Evolutionary conservation across 176 grass and related monocot species (phyloP), one percentile per base, ranked within the genome.

Genomic region (Tillandsia leiboldiana): DNA sequence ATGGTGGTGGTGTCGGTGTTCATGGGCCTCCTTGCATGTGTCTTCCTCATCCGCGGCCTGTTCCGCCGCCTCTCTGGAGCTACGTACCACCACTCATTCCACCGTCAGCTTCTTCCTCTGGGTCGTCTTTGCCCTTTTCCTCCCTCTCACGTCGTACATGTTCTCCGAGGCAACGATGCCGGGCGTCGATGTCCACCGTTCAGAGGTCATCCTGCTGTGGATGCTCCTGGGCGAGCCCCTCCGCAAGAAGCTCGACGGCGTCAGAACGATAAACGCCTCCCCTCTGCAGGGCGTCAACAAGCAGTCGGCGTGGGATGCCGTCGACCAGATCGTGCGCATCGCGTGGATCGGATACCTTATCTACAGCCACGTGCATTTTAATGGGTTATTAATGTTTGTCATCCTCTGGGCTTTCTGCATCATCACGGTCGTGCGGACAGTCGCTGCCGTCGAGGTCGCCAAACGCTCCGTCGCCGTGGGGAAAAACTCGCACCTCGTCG

Each of bases 221-320:
- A 52, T 77, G 80, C 62, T 83, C 8, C 75, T 83, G 11, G 3
- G 67, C 1, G 81, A 83, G 74, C 51, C 73, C 28, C 56, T 83
- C 11, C 74, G 54, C 42, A 74, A 74, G 78, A 80, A 80, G 78
- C 64, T 69, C 22, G 17, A 15, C 0, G 15, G 2, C 2, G 72
- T 66, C 66, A 65, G 64, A 26, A 12, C 71, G 70, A 73, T 22
- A 26, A 20, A 20, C 20, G 20, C 20, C 20, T 20, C 20, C 20
- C 20, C 20, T 20, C 20, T 0, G 20, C 20, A 20, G 20, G 20
- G 20, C 20, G 20, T 20, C 20, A 20, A 71, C 15, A 14, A 71
- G 23, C 69, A 73, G 48, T 50, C 23, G 1, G 10, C 26, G 1
- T 51, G 33, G 52, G 54, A 52, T 2, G n/a, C 66, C 53, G 4